Base-by-base conservation (phyloP, 768 basidiomycete genomes). In the Lactifluus piperatus region DNA sequence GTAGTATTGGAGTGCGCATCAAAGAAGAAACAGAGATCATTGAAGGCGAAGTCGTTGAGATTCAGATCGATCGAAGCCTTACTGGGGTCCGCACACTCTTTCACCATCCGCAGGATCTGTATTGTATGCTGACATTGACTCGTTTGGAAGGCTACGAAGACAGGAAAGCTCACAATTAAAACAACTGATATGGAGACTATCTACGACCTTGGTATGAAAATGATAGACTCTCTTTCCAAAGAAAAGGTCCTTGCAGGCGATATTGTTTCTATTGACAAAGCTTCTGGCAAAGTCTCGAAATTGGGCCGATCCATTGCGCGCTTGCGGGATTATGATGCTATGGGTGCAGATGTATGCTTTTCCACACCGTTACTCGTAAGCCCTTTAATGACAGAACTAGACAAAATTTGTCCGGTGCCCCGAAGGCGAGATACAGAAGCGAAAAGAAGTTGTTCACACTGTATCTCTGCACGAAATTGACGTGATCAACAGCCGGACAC, bases 171-270 rank as follows among this genome's bases (percentile, higher is more conserved):
- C 60, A 98, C 97, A 0, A 88, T 99, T 67, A 98, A 98, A 74
- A 95, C 93, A 14, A 97, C 94, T 2, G 95, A 98, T 71, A 98
- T 99, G 97, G 97, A 98, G 76, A 98, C 97, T 5, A 88, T 99
- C 32, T 99, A 99, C 70, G 97, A 99, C 73, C 80, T 98, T 30
- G 97, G 97, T 11, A 91, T 86, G 51, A 99, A 98, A 80, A 98
- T 99, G 97, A 98, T 99, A 50, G 97, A 99, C 65, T 86, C 94
- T 4, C 75, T 99, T 29, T 88, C 92, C 39, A 97, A 97, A 74
- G 97, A 98, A 75, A 98, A 97, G 68, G 93, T 98, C 6, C 79
- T 93, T 6, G 86, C 86, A 0, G 97, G 97, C 26, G 97, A 99
- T 67, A 88, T 99, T 20, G 86, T 99, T 65, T 82, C 91, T 54